These are phyloP conservation scores for Hydrangea macrophylla DNA, from an alignment of 148 eudicot species.

Conservation along the genomic window DNA sequence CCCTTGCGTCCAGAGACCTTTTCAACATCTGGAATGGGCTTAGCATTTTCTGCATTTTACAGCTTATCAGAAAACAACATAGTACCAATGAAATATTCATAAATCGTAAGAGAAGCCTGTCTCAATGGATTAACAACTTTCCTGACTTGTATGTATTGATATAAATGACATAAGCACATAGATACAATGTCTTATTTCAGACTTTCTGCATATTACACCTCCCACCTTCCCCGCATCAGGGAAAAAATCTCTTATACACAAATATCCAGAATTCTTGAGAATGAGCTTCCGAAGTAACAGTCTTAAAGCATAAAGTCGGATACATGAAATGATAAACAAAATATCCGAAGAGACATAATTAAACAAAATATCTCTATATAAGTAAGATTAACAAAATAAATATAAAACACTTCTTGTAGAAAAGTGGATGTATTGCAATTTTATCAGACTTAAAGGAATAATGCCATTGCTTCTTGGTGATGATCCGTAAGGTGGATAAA, in stretches of 20 bases:
- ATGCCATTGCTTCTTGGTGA: too few relatives aligned
- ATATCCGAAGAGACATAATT: neutral
- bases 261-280: neutral
- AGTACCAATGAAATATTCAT: neutral
- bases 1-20: slow-evolving; percentile 62
- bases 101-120: neutral
- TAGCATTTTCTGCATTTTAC: slow-evolving; percentile 64
- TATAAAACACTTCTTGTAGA: neutral
- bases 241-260: too few relatives aligned
- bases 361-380: neutral
- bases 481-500: neutral
- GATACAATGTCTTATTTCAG: neutral
- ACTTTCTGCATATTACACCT: neutral
- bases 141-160: neutral
- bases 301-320: neutral
- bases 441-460: neutral
- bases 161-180: neutral
- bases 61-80: slow-evolving; percentile 10
- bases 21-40: slow-evolving; percentile 68
- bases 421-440: neutral
- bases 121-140: neutral
- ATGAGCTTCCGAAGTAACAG: neutral
- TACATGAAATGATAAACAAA: neutral
- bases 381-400: neutral
- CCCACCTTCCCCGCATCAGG: neutral